Base-by-base conservation (phyloP, 2,329 filamentous ascomycete species). In the Epicoccum nigrum region DNA sequence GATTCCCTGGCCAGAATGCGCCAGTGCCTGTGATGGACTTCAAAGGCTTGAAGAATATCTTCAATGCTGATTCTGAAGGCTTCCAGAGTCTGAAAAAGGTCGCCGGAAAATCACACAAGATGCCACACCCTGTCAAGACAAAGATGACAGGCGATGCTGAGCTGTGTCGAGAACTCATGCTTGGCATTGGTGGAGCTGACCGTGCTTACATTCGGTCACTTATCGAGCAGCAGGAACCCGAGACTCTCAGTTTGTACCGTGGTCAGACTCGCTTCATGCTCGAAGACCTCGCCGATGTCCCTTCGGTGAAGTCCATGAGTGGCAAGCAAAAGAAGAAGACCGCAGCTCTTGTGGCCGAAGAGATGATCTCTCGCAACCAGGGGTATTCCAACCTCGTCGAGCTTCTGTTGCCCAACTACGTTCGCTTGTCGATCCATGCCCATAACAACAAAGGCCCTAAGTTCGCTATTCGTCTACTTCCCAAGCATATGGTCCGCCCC, bases 311-410 rank as follows among this genome's bases (percentile, higher is more conserved):
- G 45, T 52, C 65, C 1, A 35, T 64, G 12, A 65, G 64, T 37
- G 63, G 55, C 20, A 68, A 66, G 41, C 66, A 73, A 52, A 63
- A 64, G 53, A 75, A 74, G 58, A 74, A 70, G 59, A 62, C 66
- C 0, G 64, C 70, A 9, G 58, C 65, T 21, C 63, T 60, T 19
- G 67, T 74, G 6, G 70, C 73, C 1, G 62, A 67, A 30, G 71
- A 74, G 48, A 75, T 74, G 71, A 69, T 74, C 21, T 64, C 65
- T 16, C 68, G 77, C 7, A 80, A 79, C 55, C 76, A 79, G 51
- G 76, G 76, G 8, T 80, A 79, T 51, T 79, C 77, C 2, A 79
- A 79, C 41, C 67, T 79, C 12, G 69, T 78, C n/a, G 76, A 79
- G 62, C 59, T 78, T 3, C 56, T 79, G 2, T 74, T 78, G 51